Evolutionary conservation across 2,329 filamentous ascomycete genomes (phyloP).

Genomic region (Colletotrichum sp.): DNA sequence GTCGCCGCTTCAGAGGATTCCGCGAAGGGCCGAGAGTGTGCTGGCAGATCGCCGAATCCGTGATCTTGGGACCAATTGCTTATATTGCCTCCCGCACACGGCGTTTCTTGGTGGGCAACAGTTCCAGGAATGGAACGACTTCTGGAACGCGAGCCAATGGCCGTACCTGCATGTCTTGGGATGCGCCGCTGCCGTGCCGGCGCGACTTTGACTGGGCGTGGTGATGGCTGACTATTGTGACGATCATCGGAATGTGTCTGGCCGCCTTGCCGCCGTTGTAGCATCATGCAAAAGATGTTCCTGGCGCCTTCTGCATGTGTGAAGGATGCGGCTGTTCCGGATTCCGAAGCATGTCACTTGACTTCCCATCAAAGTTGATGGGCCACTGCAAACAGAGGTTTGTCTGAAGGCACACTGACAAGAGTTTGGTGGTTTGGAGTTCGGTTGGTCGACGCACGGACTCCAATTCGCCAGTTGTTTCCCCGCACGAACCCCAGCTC

Average conservation of each 20-base stretch:
- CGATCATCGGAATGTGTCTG: neutral
- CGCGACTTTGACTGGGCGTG: neutral
- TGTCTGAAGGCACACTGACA: neutral
- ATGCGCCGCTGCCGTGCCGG: neutral
- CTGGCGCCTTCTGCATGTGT: neutral
- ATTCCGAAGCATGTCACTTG: neutral
- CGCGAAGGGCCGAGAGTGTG: neutral
- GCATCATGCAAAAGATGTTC: neutral
- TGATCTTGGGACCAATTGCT: slow-evolving; percentile 8
- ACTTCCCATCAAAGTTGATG: neutral
- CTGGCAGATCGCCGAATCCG: neutral
- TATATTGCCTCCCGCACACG: neutral
- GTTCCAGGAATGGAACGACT: neutral
- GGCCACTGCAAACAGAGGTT: neutral
- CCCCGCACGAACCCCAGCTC: neutral
- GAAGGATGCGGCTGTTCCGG: neutral
- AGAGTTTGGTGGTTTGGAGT: neutral
- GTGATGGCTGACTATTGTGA: neutral
- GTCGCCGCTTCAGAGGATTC: neutral
- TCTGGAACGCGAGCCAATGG: neutral
- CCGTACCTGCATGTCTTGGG: neutral
- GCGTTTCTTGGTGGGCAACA: neutral
- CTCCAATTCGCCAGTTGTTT: neutral
- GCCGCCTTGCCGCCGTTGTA: neutral
- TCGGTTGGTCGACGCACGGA: neutral